Base-by-base conservation (phyloP, 176 grass and related monocot genomes). In the Pharus latifolius region DNA sequence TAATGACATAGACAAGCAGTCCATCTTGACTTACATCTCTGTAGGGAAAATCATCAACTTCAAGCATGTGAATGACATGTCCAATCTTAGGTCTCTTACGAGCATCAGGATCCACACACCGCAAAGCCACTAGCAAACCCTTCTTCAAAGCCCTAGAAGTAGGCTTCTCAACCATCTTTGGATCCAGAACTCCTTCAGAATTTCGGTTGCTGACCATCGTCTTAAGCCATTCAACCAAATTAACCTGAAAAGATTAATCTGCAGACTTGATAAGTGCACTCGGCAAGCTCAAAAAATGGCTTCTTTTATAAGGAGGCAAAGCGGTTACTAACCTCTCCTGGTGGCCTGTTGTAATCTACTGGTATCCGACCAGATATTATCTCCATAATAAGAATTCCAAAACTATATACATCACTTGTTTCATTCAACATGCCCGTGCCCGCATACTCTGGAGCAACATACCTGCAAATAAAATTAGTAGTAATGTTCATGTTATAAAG, bases 221-320 rank as follows among this genome's bases (percentile, higher is more conserved):
- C 79, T 99, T 99, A 56, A 99, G 74, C 95, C 95, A 99, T 33
- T 99, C 95, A 76, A 99, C 87, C 60, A 99, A 83, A 94, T 94
- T 99, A 72, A 99, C 64, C 95, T 99, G 83, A 69, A 84, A 85
- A 54, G 14, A 38, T 56, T 44, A 64, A 49, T 37, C 49, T 31
- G 13, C 5, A 59, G 3, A 70, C 15, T 73, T 58, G 30, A 44
- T 51, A 73, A 69, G 54, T 66, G 40, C 63, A 82, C 25, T 79
- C 37, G 29, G 52, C 27, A 15, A 46, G 40, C 49, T 62, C 23
- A 31, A 62, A 26, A 75, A 24, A 50, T 22, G 61, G 40, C 1
- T 35, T 4, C 19, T 18, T 7, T 37, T 16, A 24, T 46, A 18
- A 77, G 15, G n/a, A 85, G 22, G 23, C 37, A 49, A 8, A 11